phyloP scores from a whole-genome alignment of 768 basidiomycete species.

The Dacryopinax primogenitus region DNA sequence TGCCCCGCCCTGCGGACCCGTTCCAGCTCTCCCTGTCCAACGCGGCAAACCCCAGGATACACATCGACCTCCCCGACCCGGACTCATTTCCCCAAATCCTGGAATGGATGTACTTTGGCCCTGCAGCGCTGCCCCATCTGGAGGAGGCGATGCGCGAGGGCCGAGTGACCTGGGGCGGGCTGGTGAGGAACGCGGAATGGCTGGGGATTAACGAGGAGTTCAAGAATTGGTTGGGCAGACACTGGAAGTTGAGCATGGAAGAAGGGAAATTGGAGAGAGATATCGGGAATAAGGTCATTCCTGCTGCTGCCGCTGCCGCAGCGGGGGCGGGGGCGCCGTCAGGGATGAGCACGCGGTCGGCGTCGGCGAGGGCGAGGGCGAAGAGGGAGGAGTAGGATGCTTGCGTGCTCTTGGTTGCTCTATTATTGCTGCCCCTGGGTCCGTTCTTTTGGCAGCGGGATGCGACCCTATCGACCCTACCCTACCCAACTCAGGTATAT shows the following conservation, averaged over 20 bases:
- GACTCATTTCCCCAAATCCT: conserved; percentile 1
- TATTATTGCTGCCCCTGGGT: too few species aligned
- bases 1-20: background rate
- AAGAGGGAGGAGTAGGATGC: too few species aligned
- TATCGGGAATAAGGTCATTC: background rate
- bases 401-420: too few species aligned
- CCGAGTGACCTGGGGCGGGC: conserved; percentile 1
- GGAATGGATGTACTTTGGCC: conserved; percentile 1
- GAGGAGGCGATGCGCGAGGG: background rate
- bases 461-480: too few species aligned
- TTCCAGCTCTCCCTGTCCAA: background rate
- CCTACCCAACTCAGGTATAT: too few species aligned
- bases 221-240: background rate
- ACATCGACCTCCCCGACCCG: background rate
- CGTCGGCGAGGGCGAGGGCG: too few species aligned
- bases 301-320: background rate
- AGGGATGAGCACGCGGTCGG: background rate
- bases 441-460: too few species aligned
- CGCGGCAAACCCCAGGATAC: background rate
- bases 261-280: background rate
- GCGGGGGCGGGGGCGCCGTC: background rate
- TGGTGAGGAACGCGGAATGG: background rate
- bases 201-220: background rate
- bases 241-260: conserved; percentile 6
- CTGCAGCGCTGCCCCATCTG: background rate